Evolutionary conservation across 208 protist species (phyloP), one percentile per base, ranked within the genome.

Genomic region (Eutreptiella sp.): DNA sequence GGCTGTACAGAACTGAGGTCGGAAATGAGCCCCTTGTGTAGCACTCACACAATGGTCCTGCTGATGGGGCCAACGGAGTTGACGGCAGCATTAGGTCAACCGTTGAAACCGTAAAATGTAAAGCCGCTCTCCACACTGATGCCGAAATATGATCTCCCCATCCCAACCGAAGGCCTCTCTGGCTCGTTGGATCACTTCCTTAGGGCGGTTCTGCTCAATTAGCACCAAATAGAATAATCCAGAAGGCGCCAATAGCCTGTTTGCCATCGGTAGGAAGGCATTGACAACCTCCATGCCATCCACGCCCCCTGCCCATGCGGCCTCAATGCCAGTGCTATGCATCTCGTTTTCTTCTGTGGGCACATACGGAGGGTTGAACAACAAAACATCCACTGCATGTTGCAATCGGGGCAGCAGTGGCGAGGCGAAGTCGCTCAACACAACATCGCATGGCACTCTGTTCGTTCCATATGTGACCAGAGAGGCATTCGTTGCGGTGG

Each of bases 301-400:
- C 21, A 23, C 16, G 23, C 50, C 50, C 23, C 50, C 50, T 39
- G 50, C 50, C 32, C 46, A 57, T 1, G 50, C 27, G 21, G 50
- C 50, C 19, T 14, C 19, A 9, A 36, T 9, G 34, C 46, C 33
- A 24, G 32, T 23, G 19, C 24, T n/a, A 23, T 39, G 38, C 7
- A 47, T 24, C 43, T 47, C 50, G 21, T 57, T 4, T 4, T 39
- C 14, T 21, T 57, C 50, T 21, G 26, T 35, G 32, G 50, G 50
- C 5, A 57, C 50, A 26, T 57, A 57, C n/a, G 50, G 50, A 11
- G 50, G 50, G 34, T 57, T 57, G 19, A 57, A 57, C 4, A 57
- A 21, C 2, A 57, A 32, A 2, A 57, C 4, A 26, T 39, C 32
- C 11, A 39, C 46, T n/a, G n/a, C n/a, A n/a, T n/a, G n/a, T 5